These are phyloP conservation scores for Trichoderma erinaceum DNA, from an alignment of 495 filamentous ascomycete species.

Conservation along the genomic window DNA sequence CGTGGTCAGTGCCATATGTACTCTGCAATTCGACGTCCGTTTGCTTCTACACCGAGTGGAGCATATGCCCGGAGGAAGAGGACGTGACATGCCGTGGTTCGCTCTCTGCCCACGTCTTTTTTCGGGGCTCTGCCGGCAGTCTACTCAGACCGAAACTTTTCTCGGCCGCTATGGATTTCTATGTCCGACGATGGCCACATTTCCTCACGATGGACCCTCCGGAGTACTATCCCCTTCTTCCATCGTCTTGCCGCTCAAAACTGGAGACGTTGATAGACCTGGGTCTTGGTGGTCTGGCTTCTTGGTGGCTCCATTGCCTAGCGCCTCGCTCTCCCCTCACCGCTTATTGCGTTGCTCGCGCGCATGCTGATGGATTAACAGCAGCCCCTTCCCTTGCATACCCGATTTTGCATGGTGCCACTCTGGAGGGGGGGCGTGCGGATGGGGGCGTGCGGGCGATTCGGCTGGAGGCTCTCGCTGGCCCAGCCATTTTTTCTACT, in stretches of 20 bases:
- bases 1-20: constrained; percentile 6
- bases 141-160: neutral
- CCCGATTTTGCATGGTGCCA: constrained; percentile 13
- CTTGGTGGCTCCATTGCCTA: constrained; percentile 8
- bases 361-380: constrained; percentile 3
- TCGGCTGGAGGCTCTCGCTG: constrained; percentile 5
- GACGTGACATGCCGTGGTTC: constrained; percentile 8
- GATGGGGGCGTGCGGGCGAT: neutral
- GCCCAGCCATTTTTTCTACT: neutral
- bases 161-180: constrained; percentile 8
- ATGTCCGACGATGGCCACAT: neutral
- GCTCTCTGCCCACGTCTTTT: constrained; percentile 1
- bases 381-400: constrained; percentile 11
- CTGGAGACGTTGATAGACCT: neutral
- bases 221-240: neutral
- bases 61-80: neutral
- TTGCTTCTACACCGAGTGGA: constrained; percentile 8
- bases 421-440: neutral
- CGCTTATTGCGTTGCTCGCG: constrained; percentile 7
- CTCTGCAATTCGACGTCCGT: constrained; percentile 5
- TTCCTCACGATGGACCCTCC: neutral
- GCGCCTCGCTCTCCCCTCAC: constrained; percentile 4
- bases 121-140: neutral
- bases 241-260: neutral
- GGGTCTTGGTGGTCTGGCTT: neutral